Base-by-base conservation (phyloP, 139 green algal species). In the Coelastrella sp. region DNA sequence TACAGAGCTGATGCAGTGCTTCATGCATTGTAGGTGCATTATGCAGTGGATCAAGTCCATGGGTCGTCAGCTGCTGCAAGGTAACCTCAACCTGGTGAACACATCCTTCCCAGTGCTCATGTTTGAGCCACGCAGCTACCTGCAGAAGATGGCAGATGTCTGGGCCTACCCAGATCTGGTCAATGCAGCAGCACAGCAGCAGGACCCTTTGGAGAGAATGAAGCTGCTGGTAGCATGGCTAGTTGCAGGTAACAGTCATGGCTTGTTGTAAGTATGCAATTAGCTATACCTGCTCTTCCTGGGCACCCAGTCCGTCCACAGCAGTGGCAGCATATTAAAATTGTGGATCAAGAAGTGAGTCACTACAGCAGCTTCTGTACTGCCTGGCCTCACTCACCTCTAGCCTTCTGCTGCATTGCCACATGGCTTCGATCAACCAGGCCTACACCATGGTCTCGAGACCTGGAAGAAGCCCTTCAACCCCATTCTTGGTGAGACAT, bases 381-480 rank as follows among this genome's bases (percentile, higher is more conserved):
- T 51, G 53, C 57, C 57, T 68, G 5, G 30, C n/a, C 45, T 57
- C 1, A 23, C 2, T 66, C 15, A n/a, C 13, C 57, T 66, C 17
- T 19, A 66, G 19, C 57, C 27, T 1, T 1, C 57, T 30, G 57
- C 19, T 34, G 21, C 11, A 27, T 30, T 57, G 45, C 15, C 45
- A 13, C 15, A 57, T 57, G 11, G 0, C 15, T 57, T 57, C 45
- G 1, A 57, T 23, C 83, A 77, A 68, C 21, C 88, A 93, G 91
- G 90, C 8, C 81, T 92, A 63, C 87, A 93, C 71, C 87, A 91
- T 50, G 68, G 79, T 7, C 91, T 92, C 80, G 87, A 90, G 72
- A 90, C 76, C 30, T 98, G 92, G 92, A 86, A 88, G 53, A 98
- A 98, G 87, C 95, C 95, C 0, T 98, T 98, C 91, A 98, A 98